Evolutionary conservation across 2,329 filamentous ascomycete species (phyloP).

Genomic region (Fusarium lateritium): DNA sequence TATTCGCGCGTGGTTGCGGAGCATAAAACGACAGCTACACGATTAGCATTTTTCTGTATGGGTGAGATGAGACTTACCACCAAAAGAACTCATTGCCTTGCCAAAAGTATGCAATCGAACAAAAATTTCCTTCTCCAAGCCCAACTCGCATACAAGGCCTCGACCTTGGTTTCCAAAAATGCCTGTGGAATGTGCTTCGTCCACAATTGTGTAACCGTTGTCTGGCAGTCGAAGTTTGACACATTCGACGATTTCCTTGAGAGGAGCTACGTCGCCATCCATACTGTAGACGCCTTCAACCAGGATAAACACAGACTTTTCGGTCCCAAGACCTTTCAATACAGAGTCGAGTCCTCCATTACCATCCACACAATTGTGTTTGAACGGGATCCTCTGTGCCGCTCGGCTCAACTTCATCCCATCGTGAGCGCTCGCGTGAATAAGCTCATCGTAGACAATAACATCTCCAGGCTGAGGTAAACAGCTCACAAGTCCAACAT

Average conservation of each 20-base stretch:
- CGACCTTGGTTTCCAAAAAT: constrained; percentile 69
- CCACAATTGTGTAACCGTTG: constrained; percentile 75
- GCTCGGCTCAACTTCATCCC: constrained; percentile 79
- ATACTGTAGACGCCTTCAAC: constrained; percentile 85
- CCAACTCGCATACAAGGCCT: constrained; percentile 71
- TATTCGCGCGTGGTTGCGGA: constrained; percentile 72
- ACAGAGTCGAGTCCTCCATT: constrained; percentile 51
- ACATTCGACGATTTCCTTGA: constrained; percentile 71
- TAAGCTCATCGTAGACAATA: constrained; percentile 80
- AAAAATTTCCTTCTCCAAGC: constrained; percentile 69
- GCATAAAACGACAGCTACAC: constrained; percentile 70
- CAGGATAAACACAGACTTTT: constrained; percentile 74
- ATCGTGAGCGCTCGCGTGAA: constrained; percentile 85
- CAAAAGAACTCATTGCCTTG: constrained; percentile 77
- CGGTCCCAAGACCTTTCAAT: constrained; percentile 53
- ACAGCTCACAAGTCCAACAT: constrained; percentile 73
- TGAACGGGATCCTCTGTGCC: constrained; percentile 63
- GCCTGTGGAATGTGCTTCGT: constrained; percentile 78
- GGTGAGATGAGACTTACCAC: constrained; percentile 67
- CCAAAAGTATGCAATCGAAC: constrained; percentile 76
- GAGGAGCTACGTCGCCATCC: constrained; percentile 81
- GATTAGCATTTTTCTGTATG: neutral
- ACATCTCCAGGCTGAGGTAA: constrained; percentile 72
- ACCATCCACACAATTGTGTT: constrained; percentile 66
- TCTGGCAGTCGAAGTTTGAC: constrained; percentile 71